Conservation (phyloP, 257 asterid species). For the Solanum tarapatanum region DNA sequence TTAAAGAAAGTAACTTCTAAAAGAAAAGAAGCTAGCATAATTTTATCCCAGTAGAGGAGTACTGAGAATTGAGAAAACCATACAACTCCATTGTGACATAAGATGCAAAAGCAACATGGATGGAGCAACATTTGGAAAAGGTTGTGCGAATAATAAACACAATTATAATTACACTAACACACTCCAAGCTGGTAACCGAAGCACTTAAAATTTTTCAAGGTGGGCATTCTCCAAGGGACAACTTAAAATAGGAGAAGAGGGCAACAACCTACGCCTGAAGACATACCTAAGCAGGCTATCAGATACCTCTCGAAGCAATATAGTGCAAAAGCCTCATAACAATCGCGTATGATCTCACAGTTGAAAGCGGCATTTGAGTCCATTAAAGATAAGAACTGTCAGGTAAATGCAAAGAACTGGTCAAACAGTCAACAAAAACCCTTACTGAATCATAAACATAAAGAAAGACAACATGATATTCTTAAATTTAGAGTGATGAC, state of each 20-base stretch:
- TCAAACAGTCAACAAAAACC: neutral
- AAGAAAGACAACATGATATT: neutral
- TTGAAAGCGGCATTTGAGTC: conserved; percentile 72
- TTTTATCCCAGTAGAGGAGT: neutral
- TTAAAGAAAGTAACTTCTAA: neutral
- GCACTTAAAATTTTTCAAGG: neutral
- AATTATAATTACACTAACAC: neutral
- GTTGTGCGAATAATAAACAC: neutral
- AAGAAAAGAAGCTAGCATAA: neutral
- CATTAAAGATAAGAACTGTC: conserved; percentile 72
- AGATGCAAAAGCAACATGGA: neutral
- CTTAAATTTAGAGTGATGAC: neutral
- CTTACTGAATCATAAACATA: neutral
- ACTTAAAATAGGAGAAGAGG: neutral
- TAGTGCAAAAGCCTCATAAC: conserved; percentile 96
- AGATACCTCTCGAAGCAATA: conserved; percentile 99
- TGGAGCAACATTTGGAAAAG: neutral
- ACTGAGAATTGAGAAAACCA: neutral
- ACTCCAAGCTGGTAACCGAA: neutral
- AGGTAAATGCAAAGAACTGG: neutral
- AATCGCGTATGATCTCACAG: conserved; percentile 78
- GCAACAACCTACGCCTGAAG: neutral
- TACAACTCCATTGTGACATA: neutral
- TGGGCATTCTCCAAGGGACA: neutral
- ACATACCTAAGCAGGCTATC: conserved; percentile 95